These are phyloP conservation scores for Magnolia officinalis DNA, from an alignment of 164 flowering plant genomes.

Conservation along the genomic window DNA sequence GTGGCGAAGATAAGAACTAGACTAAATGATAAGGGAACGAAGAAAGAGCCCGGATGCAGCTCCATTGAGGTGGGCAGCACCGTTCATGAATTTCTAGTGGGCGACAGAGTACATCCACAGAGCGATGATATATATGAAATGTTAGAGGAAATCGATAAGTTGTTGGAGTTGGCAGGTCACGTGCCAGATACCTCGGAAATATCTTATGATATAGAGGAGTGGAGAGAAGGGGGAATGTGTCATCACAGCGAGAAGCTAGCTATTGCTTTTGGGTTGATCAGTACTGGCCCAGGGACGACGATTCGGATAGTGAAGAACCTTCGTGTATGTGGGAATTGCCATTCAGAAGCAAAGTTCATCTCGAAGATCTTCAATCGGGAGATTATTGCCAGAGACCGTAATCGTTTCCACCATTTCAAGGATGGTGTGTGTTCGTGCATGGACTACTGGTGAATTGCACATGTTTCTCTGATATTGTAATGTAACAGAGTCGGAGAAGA, in stretches of 20 bases:
- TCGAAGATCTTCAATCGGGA: slow-evolving; percentile 65
- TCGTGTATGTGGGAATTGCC: slow-evolving; percentile 61
- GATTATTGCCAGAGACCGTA: slow-evolving; percentile 62
- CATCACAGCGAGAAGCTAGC: slow-evolving; percentile 64
- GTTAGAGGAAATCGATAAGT: slow-evolving; percentile 50
- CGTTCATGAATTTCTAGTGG: slow-evolving; percentile 68
- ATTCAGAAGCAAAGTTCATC: slow-evolving; percentile 59
- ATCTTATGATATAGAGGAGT: slow-evolving; percentile 52
- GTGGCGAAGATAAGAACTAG: slow-evolving; percentile 52
- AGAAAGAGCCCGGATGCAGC: slow-evolving; percentile 60
- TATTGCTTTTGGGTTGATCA: slow-evolving; percentile 68
- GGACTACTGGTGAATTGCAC: slow-evolving; percentile 50
- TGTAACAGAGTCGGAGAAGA: too few species aligned
- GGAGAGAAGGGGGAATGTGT: slow-evolving; percentile 51
- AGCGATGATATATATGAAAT: slow-evolving; percentile 46
- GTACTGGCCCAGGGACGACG: slow-evolving; percentile 57
- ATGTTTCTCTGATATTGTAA: neutral
- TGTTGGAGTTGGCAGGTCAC: slow-evolving; percentile 41
- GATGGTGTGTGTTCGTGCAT: slow-evolving; percentile 62
- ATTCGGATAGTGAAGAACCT: slow-evolving; percentile 61
- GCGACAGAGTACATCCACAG: slow-evolving; percentile 51
- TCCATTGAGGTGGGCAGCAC: slow-evolving; percentile 56
- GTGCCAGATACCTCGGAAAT: slow-evolving; percentile 62
- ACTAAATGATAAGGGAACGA: slow-evolving; percentile 46
- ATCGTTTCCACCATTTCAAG: slow-evolving; percentile 65